Conservation (phyloP, 768 basidiomycete genomes). For the Calocera viscosa region DNA sequence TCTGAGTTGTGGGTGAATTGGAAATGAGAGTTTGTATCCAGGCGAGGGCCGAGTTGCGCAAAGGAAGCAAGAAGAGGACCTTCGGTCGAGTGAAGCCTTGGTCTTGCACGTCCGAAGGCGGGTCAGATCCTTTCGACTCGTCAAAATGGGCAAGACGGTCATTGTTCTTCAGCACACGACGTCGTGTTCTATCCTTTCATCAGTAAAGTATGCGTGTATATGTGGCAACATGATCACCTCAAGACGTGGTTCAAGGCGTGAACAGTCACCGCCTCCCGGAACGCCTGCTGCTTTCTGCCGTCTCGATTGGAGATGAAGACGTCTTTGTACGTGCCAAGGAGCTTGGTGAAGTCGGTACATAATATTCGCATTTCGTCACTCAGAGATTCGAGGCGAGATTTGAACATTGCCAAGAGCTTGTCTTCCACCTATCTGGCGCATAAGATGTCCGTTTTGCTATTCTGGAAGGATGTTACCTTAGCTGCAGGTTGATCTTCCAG, state of each 20-base stretch:
- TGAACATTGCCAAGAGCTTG: conserved; percentile 45
- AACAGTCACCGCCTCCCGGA: conserved; percentile 58
- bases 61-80: conserved; percentile 80
- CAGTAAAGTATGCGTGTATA: conserved; percentile 5
- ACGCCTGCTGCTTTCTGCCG: conserved; percentile 48
- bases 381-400: conserved; percentile 32
- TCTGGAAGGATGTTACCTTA: conserved; percentile 20
- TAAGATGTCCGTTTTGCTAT: conserved; percentile 13
- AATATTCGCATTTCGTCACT: background rate
- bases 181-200: conserved; percentile 58
- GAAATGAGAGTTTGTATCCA: conserved; percentile 73
- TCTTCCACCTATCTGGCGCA: conserved; percentile 31
- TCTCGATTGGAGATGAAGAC: conserved; percentile 56
- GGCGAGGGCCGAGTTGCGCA: conserved; percentile 73
- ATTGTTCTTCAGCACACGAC: conserved; percentile 83
- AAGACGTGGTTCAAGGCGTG: conserved; percentile 82
- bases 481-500: conserved; percentile 22
- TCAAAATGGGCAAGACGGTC: conserved; percentile 67
- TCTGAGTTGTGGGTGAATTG: conserved; percentile 65
- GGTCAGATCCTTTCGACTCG: conserved; percentile 35
- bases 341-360: conserved; percentile 29
- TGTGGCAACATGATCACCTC: conserved; percentile 42
- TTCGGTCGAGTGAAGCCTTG: conserved; percentile 98
- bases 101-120: conserved; percentile 59
- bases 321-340: conserved; percentile 57